These are phyloP conservation scores for Gymnopus androsaceus DNA, from an alignment of 1,284 basidiomycete species.

Conservation along the genomic window DNA sequence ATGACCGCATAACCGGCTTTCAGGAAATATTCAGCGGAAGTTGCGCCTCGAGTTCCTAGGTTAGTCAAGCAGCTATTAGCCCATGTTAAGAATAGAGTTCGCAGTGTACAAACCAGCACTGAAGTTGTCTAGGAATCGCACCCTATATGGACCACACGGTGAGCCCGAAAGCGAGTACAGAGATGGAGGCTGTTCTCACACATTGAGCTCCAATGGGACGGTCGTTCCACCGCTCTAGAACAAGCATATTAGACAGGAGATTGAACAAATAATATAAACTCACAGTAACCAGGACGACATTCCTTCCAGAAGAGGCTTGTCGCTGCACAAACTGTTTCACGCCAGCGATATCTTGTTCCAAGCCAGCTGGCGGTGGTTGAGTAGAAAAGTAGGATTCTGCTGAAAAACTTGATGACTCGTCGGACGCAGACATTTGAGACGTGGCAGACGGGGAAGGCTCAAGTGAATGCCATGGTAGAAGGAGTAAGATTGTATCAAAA, in stretches of 20 bases:
- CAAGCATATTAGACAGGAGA: slow-evolving; percentile 6
- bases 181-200: slow-evolving; percentile 61
- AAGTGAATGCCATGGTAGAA: too few species aligned
- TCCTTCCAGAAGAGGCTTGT: slow-evolving; percentile 64
- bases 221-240: slow-evolving; percentile 91
- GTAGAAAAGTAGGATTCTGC: slow-evolving; percentile 87
- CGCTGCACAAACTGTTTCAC: slow-evolving; percentile 74
- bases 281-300: slow-evolving; percentile 93
- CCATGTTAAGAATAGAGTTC: neutral
- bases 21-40: slow-evolving; percentile 97
- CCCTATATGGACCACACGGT: slow-evolving; percentile 52
- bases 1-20: slow-evolving; percentile 94
- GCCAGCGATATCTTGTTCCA: slow-evolving; percentile 64
- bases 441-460: neutral
- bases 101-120: slow-evolving; percentile 74
- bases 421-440: neutral
- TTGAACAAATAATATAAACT: slow-evolving; percentile 33
- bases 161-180: slow-evolving; percentile 18
- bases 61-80: neutral
- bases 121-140: slow-evolving; percentile 98
- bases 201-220: slow-evolving; percentile 93
- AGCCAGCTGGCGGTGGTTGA: slow-evolving; percentile 70
- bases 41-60: slow-evolving; percentile 90
- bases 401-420: too few species aligned
- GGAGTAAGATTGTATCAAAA: too few species aligned